phyloP scores from a whole-genome alignment of 1,284 basidiomycete species.

The Apiotrichum gamsii region DNA sequence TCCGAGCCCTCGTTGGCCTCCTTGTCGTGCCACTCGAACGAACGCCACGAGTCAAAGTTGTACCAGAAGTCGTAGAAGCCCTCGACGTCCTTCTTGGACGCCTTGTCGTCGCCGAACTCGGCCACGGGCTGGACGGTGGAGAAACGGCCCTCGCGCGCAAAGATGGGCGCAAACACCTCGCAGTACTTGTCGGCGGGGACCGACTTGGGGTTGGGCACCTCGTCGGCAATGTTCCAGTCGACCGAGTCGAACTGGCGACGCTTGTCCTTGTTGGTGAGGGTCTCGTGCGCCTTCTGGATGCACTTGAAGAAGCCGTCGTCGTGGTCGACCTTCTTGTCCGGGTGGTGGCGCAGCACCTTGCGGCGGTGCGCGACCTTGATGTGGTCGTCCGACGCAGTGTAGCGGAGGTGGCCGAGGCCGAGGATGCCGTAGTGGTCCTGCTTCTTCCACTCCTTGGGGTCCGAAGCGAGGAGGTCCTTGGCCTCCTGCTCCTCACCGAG shows the following conservation, averaged over 20 bases:
- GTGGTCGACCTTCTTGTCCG: conserved; percentile 96
- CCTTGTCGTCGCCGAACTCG: conserved; percentile 64
- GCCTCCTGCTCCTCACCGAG: conserved; percentile 87
- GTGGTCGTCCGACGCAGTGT: conserved; percentile 81
- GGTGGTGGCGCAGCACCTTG: conserved; percentile 98
- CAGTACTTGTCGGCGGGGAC: conserved; percentile 56
- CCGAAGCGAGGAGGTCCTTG: conserved; percentile 62
- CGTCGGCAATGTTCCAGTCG: conserved; percentile 78
- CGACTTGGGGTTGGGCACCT: conserved; percentile 58
- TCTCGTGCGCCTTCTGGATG: conserved; percentile 90
- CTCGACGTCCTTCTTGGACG: conserved; percentile 77
- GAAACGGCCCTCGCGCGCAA: conserved; percentile 87
- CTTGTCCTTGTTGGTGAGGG: conserved; percentile 77
- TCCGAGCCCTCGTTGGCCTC: conserved; percentile 97
- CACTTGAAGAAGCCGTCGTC: conserved; percentile 99
- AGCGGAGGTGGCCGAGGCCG: conserved; percentile 83
- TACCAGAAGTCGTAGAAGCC: conserved; percentile 99
- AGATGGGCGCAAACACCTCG: conserved; percentile 64
- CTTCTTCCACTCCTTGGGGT: conserved; percentile 99
- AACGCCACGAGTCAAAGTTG: conserved; percentile 98
- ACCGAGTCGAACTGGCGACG: conserved; percentile 95
- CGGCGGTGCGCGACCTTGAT: conserved; percentile 97
- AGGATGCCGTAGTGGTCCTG: conserved; percentile 98
- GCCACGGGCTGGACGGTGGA: conserved; percentile 84
- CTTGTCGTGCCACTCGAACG: conserved; percentile 98